Base-by-base conservation (phyloP, 805 yeast genomes). In the Groenewaldozyma tartarivorans region DNA sequence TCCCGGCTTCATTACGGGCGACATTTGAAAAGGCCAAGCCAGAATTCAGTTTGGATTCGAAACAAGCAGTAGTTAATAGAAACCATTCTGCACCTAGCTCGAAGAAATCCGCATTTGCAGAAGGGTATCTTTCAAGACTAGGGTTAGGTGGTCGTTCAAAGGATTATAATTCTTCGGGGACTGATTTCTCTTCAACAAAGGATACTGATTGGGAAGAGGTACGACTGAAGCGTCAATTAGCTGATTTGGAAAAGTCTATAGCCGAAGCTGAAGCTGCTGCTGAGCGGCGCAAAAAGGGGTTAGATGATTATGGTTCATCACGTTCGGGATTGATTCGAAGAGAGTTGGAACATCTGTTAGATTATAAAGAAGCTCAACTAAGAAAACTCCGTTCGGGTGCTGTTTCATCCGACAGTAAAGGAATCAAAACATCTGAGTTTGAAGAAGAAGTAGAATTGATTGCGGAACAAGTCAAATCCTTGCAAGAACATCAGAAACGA, bases 1-100 rank as follows among this genome's bases (percentile, higher is more conserved):
- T 92, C n/a, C 98, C 98, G 16, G 83, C 88, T 1, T 77, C 92
- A 4, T 67, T 92, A 48, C 72, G 95, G 34, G 96, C 96, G 13
- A 84, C 96, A 0, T 90, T 88, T 60, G 82, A 84, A 32, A 86
- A 86, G 63, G 88, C 83, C 50, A 72, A 72, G 24, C 92, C 94
- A 13, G 79, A 77, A 44, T 86, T 81, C 45, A 54, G 49, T 38
- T 42, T 62, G 35, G 41, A 48, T 43, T 73, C 83, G 3, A 64
- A 64, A 36, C 81, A 77, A 52, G 72, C 74, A 2, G 63, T 70
- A 39, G 56, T 68, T 20, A 46, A 44, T 39, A 24, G 41, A 31
- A 30, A 42, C 47, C 35, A 45, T 35, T 17, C 47, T 49, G 16
- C 40, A 11, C 17, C 24, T 24, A 35, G 43, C 20, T 45, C 52